Conservation (phyloP, 495 filamentous ascomycete species). For the Sabuloglossum arenarium region DNA sequence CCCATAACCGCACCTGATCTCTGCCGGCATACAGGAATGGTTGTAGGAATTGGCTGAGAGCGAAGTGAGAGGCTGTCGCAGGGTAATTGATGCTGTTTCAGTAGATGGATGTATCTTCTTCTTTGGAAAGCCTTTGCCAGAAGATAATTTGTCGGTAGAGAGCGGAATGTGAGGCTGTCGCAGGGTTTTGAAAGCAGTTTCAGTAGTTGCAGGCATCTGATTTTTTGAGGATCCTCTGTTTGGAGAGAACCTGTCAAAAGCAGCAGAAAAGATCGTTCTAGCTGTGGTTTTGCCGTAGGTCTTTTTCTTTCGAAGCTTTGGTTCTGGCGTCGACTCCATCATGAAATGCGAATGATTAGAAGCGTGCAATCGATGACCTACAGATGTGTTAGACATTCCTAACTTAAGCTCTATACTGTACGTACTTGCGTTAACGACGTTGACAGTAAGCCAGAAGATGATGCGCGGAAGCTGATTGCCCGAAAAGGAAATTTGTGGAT, state of each 20-base stretch:
- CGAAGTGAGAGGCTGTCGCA: too few relatives aligned
- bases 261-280: not conserved
- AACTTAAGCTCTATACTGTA: too few relatives aligned
- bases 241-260: not conserved
- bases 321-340: not conserved
- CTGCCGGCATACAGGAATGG: too few relatives aligned
- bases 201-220: not conserved
- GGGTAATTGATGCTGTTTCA: too few relatives aligned
- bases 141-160: too few relatives aligned
- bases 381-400: not conserved
- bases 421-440: too few relatives aligned
- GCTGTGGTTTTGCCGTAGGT: not conserved
- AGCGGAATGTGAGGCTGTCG: not conserved
- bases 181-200: not conserved
- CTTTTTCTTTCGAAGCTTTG: not conserved
- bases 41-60: too few relatives aligned
- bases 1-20: too few relatives aligned
- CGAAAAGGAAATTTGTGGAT: not conserved
- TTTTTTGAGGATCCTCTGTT: not conserved
- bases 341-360: not conserved
- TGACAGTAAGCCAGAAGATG: too few relatives aligned
- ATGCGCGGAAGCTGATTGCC: not conserved
- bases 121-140: too few relatives aligned
- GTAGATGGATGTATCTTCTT: too few relatives aligned
- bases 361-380: not conserved